Conservation (phyloP, 2,329 filamentous ascomycete species). For the Ceratocystis albifundus region DNA sequence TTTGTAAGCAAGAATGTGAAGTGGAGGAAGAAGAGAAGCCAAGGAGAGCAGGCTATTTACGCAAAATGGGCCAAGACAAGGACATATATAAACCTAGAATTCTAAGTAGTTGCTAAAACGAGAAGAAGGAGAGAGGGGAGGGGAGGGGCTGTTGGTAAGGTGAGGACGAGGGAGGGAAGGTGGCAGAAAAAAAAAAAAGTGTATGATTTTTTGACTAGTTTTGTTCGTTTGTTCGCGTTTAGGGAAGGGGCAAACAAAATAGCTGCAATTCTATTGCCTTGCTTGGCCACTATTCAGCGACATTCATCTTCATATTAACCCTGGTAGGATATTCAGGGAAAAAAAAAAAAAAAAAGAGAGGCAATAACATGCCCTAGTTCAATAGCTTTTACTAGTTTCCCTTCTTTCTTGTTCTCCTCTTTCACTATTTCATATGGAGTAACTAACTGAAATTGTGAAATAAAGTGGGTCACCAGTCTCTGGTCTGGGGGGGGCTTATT, state of each 20-base stretch:
- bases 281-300: not conserved
- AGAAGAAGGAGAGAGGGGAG: too few species aligned
- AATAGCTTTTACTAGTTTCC: not conserved
- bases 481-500: not conserved
- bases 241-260: not conserved
- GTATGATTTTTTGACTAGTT: not conserved
- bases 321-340: not conserved
- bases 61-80: not conserved
- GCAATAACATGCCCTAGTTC: not conserved
- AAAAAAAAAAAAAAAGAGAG: too few species aligned
- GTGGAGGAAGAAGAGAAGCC: not conserved
- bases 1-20: not conserved
- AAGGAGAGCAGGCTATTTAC: not conserved
- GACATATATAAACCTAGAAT: not conserved
- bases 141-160: too few species aligned
- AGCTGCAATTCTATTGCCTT: not conserved
- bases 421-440: too few species aligned
- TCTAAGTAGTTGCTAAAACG: conserved; percentile 7
- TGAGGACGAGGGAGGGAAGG: conserved; percentile 4
- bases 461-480: not conserved
- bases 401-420: too few species aligned
- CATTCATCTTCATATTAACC: not conserved
- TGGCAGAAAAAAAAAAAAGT: not conserved
- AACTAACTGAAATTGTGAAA: not conserved
- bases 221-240: not conserved